These are phyloP conservation scores for Neonectria sp. DNA, from an alignment of 2,329 filamentous ascomycete species.

Conservation along the genomic window DNA sequence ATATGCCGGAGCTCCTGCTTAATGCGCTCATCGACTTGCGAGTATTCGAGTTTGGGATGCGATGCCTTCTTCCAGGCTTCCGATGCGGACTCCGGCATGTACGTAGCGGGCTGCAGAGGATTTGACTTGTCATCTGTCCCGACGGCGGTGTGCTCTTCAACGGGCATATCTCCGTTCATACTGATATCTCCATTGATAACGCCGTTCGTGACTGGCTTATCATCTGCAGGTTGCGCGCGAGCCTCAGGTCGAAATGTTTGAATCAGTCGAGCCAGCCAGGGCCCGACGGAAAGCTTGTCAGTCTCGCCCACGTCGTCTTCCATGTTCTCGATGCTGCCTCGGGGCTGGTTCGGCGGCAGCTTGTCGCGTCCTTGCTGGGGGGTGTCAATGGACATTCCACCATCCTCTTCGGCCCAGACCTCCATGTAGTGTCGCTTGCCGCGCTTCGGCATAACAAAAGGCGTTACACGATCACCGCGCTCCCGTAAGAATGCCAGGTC, in stretches of 20 bases:
- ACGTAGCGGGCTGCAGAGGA: conserved; percentile 77
- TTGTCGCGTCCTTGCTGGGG: conserved; percentile 74
- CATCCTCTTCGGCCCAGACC: conserved; percentile 95
- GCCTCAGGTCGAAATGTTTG: conserved; percentile 86
- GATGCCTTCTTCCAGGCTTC: conserved; percentile 85
- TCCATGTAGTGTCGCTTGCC: conserved; percentile 91
- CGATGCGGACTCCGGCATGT: conserved; percentile 82
- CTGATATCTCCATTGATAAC: conserved; percentile 68
- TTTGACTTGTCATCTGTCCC: conserved; percentile 56
- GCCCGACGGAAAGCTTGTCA: conserved; percentile 90
- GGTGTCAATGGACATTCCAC: conserved; percentile 80
- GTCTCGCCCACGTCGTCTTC: conserved; percentile 89
- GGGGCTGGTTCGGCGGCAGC: conserved; percentile 83
- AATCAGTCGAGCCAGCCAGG: conserved; percentile 85
- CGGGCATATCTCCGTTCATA: conserved; percentile 65
- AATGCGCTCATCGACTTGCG: conserved; percentile 89
- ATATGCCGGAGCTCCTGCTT: conserved; percentile 93
- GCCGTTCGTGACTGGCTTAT: conserved; percentile 69
- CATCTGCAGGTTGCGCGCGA: conserved; percentile 69
- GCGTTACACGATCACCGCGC: conserved; percentile 84
- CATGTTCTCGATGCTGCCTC: conserved; percentile 89
- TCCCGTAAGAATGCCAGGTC: conserved; percentile 95
- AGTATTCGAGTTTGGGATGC: conserved; percentile 84
- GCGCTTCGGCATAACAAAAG: conserved; percentile 89
- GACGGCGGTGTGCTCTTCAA: conserved; percentile 53